Percentiles rank a stretch among this genome's conserved stretches.
Evolutionary conservation across 352 stramenopile species (phyloP).

Genomic region (Discostella stelligera): DNA sequence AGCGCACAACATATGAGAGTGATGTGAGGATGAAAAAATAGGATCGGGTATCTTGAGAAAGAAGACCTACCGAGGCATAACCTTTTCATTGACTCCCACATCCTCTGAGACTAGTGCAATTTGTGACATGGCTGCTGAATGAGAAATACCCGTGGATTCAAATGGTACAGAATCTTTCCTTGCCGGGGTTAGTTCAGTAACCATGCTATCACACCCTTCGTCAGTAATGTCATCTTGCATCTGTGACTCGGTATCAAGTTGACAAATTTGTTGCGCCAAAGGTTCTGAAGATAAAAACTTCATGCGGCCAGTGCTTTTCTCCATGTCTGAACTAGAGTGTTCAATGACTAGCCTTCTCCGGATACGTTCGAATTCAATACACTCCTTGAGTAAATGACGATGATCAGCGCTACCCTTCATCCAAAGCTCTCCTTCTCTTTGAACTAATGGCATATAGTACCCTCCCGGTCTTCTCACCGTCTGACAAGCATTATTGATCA

Average conservation of each 20-base stretch:
- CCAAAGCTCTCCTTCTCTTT: conserved; percentile 81
- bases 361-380: conserved; percentile 70
- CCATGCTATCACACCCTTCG: conserved; percentile 16
- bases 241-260: conserved; percentile 20
- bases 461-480: conserved; percentile 89
- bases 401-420: conserved; percentile 59
- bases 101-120: conserved; percentile 88
- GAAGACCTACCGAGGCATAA: conserved; percentile 51
- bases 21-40: conserved; percentile 55
- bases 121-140: conserved; percentile 89
- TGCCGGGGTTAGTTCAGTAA: conserved; percentile 19
- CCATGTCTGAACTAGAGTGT: conserved; percentile 23
- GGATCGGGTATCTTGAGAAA: background rate
- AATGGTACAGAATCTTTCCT: conserved; percentile 52
- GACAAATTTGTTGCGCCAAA: conserved; percentile 8
- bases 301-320: conserved; percentile 10
- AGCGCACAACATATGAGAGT: conserved; percentile 40
- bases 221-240: conserved; percentile 2
- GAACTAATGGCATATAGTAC: conserved; percentile 90
- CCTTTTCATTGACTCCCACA: conserved; percentile 73
- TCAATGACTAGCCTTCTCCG: conserved; percentile 57
- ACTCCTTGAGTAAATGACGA: conserved; percentile 61
- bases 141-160: conserved; percentile 75
- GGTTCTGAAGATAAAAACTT: conserved; percentile 19
- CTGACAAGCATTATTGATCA: conserved; percentile 96